A percentile compares a stretch with the other conserved stretches of the same genome.
Evolutionary conservation across 148 eudicot genomes (phyloP).

Genomic region (Arctostaphylos glauca): DNA sequence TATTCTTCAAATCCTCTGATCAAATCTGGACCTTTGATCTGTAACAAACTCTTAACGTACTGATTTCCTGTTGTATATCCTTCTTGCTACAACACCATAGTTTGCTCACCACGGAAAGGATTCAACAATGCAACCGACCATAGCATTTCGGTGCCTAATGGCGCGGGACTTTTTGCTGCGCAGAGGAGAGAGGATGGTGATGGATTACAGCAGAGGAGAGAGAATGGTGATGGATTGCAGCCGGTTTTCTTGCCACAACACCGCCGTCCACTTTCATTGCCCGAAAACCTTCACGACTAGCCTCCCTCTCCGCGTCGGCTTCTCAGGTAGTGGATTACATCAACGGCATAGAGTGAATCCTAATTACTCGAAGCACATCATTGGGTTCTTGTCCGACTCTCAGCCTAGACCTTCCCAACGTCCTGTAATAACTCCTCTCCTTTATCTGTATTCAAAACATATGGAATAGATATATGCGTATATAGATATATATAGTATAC

Average conservation of each 20-base stretch:
- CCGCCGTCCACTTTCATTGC: conserved; percentile 7
- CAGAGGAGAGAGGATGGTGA: not conserved
- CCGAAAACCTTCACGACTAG: conserved; percentile 3
- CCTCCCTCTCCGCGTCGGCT: not conserved
- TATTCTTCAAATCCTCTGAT: too few species aligned
- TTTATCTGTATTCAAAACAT: not conserved
- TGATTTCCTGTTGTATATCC: too few species aligned
- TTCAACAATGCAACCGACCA: conserved; percentile 32
- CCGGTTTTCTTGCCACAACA: not conserved
- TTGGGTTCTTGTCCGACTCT: conserved; percentile 42
- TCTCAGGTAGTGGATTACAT: not conserved
- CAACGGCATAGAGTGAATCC: conserved; percentile 10
- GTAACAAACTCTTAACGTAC: too few species aligned
- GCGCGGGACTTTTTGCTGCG: conserved; percentile 10
- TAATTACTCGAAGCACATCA: conserved; percentile 24
- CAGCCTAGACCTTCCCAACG: conserved; percentile 27
- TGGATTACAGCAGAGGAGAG: too few species aligned
- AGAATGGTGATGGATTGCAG: not conserved
- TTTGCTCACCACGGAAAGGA: too few species aligned
- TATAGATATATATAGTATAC: not conserved
- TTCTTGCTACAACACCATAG: too few species aligned
- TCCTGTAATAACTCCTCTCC: conserved; percentile 23
- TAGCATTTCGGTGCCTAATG: conserved; percentile 30
- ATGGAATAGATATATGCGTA: not conserved
- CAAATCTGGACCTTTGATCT: too few species aligned